Conservation (phyloP, 495 filamentous ascomycete species). For the Clavariopsis aquatica region DNA sequence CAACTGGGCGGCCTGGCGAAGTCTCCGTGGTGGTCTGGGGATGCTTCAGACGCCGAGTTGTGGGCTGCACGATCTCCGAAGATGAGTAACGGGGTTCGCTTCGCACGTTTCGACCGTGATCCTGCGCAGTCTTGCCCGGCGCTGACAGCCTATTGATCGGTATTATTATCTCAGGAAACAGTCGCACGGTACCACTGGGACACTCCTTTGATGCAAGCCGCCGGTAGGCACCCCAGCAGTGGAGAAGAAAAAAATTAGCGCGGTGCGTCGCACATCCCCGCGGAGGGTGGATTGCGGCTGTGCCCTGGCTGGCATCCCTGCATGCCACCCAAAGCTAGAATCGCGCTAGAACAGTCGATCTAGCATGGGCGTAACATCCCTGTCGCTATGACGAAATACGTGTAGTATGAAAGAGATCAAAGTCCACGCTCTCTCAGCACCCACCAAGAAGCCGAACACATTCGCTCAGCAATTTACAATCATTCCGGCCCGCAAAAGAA, state of each 20-base stretch:
- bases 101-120: slow-evolving; percentile 20
- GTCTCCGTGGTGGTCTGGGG: slow-evolving; percentile 1
- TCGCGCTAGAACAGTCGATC: not conserved
- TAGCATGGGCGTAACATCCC: not conserved
- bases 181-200: slow-evolving; percentile 11
- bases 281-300: not conserved
- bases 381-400: slow-evolving; percentile 2
- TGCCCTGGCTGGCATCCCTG: not conserved
- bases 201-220: not conserved
- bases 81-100: slow-evolving; percentile 22
- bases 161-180: slow-evolving; percentile 29
- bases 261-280: slow-evolving; percentile 5
- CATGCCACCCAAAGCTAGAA: not conserved
- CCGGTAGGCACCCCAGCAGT: not conserved
- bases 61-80: not conserved
- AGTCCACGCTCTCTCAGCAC: slow-evolving; percentile 2
- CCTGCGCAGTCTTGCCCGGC: not conserved
- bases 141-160: slow-evolving; percentile 12
- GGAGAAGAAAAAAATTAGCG: not conserved
- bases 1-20: not conserved
- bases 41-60: slow-evolving; percentile 7
- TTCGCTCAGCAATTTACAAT: slow-evolving; percentile 38
- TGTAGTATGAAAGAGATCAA: slow-evolving; percentile 3
- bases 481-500: slow-evolving; percentile 20
- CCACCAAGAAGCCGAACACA: slow-evolving; percentile 20